phyloP scores from a whole-genome alignment of 176 grass and related monocot species.

The Olyra latifolia region DNA sequence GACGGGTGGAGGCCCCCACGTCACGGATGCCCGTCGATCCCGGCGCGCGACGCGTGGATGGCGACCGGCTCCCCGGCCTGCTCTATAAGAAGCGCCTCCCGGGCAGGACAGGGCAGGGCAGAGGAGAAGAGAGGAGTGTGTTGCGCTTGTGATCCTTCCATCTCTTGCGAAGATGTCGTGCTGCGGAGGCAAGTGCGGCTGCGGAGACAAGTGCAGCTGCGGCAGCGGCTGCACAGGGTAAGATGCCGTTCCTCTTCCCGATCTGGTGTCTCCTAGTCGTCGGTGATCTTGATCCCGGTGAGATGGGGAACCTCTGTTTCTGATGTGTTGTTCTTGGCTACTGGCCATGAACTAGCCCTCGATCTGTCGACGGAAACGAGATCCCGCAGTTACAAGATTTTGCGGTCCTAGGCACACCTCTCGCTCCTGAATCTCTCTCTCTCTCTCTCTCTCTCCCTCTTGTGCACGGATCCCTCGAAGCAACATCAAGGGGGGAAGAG shows the following conservation, averaged over 20 bases:
- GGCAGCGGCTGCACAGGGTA: conserved; percentile 82
- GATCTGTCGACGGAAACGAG: background rate
- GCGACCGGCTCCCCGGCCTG: background rate
- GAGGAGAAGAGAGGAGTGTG: too few species aligned
- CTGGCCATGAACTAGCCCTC: background rate
- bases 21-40: background rate
- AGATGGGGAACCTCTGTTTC: background rate
- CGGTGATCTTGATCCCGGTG: background rate
- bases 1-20: background rate
- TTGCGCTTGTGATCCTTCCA: background rate
- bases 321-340: background rate
- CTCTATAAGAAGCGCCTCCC: conserved; percentile 3
- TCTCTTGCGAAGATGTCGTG: conserved; percentile 61
- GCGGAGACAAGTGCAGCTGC: conserved; percentile 86
- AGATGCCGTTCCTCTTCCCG: background rate
- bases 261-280: background rate
- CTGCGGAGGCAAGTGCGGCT: conserved; percentile 94
- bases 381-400: too few species aligned
- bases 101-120: background rate
- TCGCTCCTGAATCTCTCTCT: too few species aligned
- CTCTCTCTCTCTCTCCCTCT: too few species aligned
- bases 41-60: conserved; percentile 26
- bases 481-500: too few species aligned
- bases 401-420: too few species aligned
- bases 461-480: too few species aligned